Evolutionary conservation across 106 monocot species (phyloP).

Genomic region (Allium cepa): DNA sequence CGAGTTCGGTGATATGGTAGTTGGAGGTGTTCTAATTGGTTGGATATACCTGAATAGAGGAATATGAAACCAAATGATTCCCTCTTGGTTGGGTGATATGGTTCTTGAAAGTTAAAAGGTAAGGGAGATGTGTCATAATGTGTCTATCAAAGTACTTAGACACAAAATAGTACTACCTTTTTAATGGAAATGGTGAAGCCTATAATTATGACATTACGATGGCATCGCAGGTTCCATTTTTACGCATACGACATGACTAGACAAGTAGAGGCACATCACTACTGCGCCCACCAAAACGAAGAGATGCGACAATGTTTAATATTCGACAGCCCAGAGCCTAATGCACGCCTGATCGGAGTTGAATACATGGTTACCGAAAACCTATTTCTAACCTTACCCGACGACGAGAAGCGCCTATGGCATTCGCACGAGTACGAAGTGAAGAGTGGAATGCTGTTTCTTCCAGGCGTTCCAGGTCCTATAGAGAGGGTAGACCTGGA

Average conservation of each 20-base stretch:
- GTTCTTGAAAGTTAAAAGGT: too few species aligned
- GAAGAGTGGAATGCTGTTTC: slow-evolving; percentile 69
- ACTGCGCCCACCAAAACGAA: slow-evolving; percentile 83
- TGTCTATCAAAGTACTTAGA: too few species aligned
- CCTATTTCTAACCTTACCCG: slow-evolving; percentile 65
- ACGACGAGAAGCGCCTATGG: slow-evolving; percentile 88
- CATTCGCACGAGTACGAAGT: slow-evolving; percentile 98
- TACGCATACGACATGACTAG: slow-evolving; percentile 81
- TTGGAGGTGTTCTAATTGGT: too few species aligned
- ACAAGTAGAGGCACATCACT: slow-evolving; percentile 93
- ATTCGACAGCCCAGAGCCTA: slow-evolving; percentile 53
- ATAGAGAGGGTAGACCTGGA: slow-evolving; percentile 52
- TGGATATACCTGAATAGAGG: too few species aligned
- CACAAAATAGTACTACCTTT: too few species aligned
- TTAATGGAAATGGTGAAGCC: too few species aligned
- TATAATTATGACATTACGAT: too few species aligned
- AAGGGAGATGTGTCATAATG: too few species aligned
- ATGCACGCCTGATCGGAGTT: slow-evolving; percentile 74
- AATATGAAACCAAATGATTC: too few species aligned
- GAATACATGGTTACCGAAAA: slow-evolving; percentile 68
- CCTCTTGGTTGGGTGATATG: too few species aligned
- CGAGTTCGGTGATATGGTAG: too few species aligned
- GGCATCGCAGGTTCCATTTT: slow-evolving; percentile 56
- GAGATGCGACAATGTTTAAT: slow-evolving; percentile 89
- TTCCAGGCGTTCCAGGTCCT: slow-evolving; percentile 48